phyloP scores from a whole-genome alignment of 139 green algal genomes.

The Chlamydomonas sp. region DNA sequence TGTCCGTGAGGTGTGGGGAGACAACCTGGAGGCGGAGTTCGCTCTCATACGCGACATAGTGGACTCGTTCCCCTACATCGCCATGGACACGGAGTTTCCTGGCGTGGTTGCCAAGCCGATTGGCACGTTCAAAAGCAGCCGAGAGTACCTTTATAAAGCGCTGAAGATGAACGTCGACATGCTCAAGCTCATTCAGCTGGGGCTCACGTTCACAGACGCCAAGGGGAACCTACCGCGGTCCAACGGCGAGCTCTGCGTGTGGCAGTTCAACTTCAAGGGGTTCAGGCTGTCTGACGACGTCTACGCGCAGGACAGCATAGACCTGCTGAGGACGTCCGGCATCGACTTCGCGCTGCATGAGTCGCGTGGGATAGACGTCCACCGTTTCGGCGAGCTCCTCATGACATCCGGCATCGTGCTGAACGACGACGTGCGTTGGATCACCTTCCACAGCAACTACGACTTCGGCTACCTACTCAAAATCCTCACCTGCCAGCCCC shows the following conservation, averaged over 20 bases:
- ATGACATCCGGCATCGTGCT: conserved; percentile 97
- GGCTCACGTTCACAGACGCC: conserved; percentile 95
- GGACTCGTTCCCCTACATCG: conserved; percentile 93
- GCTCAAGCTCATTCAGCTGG: conserved; percentile 99
- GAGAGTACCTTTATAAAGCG: conserved; percentile 97
- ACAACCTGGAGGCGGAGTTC: conserved; percentile 97
- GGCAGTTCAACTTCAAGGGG: conserved; percentile 99
- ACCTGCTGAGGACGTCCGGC: conserved; percentile 94
- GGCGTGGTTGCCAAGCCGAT: conserved; percentile 94
- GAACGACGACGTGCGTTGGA: conserved; percentile 88
- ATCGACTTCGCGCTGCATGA: conserved; percentile 97
- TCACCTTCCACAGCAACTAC: conserved; percentile 86
- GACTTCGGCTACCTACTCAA: conserved; percentile 99
- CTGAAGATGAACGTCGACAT: conserved; percentile 98
- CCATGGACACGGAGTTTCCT: conserved; percentile 99
- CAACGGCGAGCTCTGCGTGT: conserved; percentile 92
- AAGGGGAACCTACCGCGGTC: conserved; percentile 88
- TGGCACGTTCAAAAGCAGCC: conserved; percentile 94
- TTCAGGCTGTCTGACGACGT: conserved; percentile 95
- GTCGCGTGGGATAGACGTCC: conserved; percentile 91
- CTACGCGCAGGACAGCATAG: conserved; percentile 97
- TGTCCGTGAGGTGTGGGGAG: conserved; percentile 95
- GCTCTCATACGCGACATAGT: conserved; percentile 91
- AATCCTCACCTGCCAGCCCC: conserved; percentile 89
- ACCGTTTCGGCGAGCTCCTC: conserved; percentile 95